These are phyloP conservation scores for Jacaranda mimosifolia DNA, from an alignment of 257 asterid species.

Conservation along the genomic window DNA sequence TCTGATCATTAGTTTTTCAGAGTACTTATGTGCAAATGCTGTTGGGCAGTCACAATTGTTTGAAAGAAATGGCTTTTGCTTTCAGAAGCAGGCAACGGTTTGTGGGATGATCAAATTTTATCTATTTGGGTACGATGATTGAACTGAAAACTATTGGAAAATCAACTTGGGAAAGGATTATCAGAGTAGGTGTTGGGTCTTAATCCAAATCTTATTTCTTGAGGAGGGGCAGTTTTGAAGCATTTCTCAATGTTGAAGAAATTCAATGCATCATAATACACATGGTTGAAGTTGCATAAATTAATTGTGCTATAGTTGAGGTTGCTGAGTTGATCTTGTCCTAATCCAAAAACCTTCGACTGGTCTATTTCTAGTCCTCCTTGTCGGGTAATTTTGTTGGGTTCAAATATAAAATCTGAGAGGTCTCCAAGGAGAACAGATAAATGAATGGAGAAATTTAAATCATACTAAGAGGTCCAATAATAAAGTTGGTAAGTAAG, in stretches of 20 bases:
- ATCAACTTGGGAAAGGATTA: neutral
- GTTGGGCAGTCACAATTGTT: neutral
- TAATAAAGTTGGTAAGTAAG: too few species aligned
- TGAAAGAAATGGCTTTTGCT: constrained; percentile 4
- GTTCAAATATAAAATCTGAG: too few species aligned
- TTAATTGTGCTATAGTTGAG: neutral
- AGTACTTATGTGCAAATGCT: neutral
- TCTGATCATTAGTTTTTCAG: neutral
- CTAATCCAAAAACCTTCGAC: too few species aligned
- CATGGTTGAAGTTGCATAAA: neutral
- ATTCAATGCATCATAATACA: constrained; percentile 8
- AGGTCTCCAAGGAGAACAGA: too few species aligned
- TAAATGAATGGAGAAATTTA: too few species aligned
- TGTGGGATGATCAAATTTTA: neutral
- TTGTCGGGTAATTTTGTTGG: too few species aligned
- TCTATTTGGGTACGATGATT: constrained; percentile 6
- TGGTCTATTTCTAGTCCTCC: too few species aligned
- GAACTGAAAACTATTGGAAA: neutral
- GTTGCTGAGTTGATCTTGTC: too few species aligned
- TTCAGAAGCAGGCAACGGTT: neutral
- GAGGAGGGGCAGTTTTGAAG: neutral
- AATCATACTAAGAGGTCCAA: too few species aligned
- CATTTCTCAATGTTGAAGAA: neutral
- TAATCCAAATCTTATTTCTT: neutral
- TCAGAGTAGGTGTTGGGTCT: constrained; percentile 12